Conservation (phyloP, 2,329 filamentous ascomycete genomes). For the Diplocarpon rosae region DNA sequence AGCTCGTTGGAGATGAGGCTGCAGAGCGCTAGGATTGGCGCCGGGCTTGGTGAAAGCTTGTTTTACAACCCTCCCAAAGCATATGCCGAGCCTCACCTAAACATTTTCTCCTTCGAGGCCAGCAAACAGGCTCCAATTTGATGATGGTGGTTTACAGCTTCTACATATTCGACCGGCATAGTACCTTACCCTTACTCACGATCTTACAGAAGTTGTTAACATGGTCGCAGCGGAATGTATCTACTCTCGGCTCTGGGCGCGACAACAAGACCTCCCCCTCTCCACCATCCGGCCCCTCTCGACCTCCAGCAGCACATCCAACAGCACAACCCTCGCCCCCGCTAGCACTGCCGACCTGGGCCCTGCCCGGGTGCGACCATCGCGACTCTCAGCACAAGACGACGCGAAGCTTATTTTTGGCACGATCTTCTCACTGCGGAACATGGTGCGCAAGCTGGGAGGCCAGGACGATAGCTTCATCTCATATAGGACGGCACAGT, state of each 20-base stretch:
- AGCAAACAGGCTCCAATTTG: too few relatives aligned
- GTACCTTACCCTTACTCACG: slow-evolving; percentile 36
- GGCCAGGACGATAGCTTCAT: slow-evolving; percentile 92
- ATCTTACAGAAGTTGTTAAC: slow-evolving; percentile 4
- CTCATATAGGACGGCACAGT: slow-evolving; percentile 83
- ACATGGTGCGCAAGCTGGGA: slow-evolving; percentile 92
- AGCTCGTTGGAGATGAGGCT: slow-evolving; percentile 6
- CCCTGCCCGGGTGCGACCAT: slow-evolving; percentile 24
- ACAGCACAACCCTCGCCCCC: slow-evolving; percentile 3
- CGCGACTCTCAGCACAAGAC: slow-evolving; percentile 45
- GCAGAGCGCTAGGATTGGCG: not conserved
- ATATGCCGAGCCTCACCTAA: slow-evolving; percentile 8
- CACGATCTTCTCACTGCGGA: slow-evolving; percentile 88
- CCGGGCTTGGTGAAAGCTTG: not conserved
- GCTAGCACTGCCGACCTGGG: slow-evolving; percentile 25
- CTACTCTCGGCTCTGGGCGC: slow-evolving; percentile 75
- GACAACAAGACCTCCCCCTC: slow-evolving; percentile 24
- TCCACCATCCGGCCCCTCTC: slow-evolving; percentile 36
- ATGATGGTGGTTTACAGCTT: slow-evolving; percentile 91
- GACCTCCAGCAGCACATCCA: slow-evolving; percentile 30
- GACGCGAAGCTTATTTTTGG: slow-evolving; percentile 97
- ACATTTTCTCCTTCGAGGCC: not conserved
- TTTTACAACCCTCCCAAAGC: slow-evolving; percentile 10
- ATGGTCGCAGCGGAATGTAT: slow-evolving; percentile 74
- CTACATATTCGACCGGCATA: slow-evolving; percentile 98